Base-by-base conservation (phyloP, 2,329 filamentous ascomycete species). In the Colletotrichum tropicicola region DNA sequence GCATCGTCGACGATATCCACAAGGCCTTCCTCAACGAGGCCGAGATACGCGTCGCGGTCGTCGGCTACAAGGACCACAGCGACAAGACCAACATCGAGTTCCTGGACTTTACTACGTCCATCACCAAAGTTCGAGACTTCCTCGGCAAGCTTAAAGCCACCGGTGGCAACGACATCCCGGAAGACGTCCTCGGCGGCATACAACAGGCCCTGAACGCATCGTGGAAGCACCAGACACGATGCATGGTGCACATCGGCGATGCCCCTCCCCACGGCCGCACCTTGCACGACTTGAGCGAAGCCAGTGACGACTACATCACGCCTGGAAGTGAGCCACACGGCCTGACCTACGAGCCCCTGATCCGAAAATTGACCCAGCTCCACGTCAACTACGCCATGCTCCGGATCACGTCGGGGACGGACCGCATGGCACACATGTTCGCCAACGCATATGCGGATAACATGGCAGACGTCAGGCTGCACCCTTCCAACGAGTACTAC, bases 101-200 rank as follows among this genome's bases (percentile, higher is more conserved):
- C 27, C 73, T 76, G 15, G 74, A 77, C 55, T 78, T 78, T 48
- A 77, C 74, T 0, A 17, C 66, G 7, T 57, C 63, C 8, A 54
- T 58, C 3, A 68, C 70, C 53, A 2, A 63, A 17, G 73, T 76
- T 0, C 60, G 43, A 37, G 8, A 23, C 1, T 77, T 76, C 37
- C 60, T 78, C n/a, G 53, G 69, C 56, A 19, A 17, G 1, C 64
- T 77, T 10, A 28, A 7, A 13, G 30, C 30, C 30, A 32, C 2
- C 0, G 75, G 76, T 2, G 77, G 77, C 19, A 61, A 37, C 5
- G 77, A 79, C 55, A 15, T 32, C 0, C 73, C 77, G 1, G 77
- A 79, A 21, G 77, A 79, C 57, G 77, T 79, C 5, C 71, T 79
- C 0, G 76, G 77, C 6, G 77, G 73, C 1, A 56, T 79, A 2